These are phyloP conservation scores for Cryptococcus sp. DNA, from an alignment of 1,284 basidiomycete genomes.

Conservation along the genomic window DNA sequence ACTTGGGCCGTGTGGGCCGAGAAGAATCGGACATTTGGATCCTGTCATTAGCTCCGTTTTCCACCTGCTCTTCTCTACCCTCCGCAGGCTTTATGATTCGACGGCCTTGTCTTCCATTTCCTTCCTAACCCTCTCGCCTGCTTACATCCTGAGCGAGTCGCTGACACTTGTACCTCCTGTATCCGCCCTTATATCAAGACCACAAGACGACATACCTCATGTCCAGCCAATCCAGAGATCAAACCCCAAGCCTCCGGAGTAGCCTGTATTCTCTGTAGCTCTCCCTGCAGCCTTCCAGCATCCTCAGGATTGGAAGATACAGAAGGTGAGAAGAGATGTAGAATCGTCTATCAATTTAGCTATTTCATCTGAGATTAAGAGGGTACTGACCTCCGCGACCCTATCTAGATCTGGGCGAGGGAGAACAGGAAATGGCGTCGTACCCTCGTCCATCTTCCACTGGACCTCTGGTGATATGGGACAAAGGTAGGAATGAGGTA, in stretches of 20 bases:
- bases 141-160: not conserved
- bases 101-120: no score
- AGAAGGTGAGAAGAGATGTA: constrained; percentile 37
- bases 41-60: constrained; percentile 28
- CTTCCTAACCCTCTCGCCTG: not conserved
- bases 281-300: constrained; percentile 41
- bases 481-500: no score
- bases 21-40: constrained; percentile 83
- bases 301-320: constrained; percentile 33
- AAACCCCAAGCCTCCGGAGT: constrained; percentile 47
- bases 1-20: constrained; percentile 85
- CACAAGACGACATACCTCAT: constrained; percentile 28
- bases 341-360: constrained; percentile 31
- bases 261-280: constrained; percentile 43
- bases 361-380: no score
- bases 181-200: no score
- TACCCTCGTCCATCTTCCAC: constrained; percentile 52
- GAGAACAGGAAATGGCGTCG: constrained; percentile 37
- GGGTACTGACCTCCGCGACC: constrained; percentile 30
- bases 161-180: no score
- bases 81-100: no score
- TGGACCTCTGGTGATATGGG: no score
- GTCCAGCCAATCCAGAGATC: constrained; percentile 40
- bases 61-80: no score
- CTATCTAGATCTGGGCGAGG: constrained; percentile 29